Conservation (phyloP, 2,329 filamentous ascomycete genomes). For the Aspergillus udagawae region DNA sequence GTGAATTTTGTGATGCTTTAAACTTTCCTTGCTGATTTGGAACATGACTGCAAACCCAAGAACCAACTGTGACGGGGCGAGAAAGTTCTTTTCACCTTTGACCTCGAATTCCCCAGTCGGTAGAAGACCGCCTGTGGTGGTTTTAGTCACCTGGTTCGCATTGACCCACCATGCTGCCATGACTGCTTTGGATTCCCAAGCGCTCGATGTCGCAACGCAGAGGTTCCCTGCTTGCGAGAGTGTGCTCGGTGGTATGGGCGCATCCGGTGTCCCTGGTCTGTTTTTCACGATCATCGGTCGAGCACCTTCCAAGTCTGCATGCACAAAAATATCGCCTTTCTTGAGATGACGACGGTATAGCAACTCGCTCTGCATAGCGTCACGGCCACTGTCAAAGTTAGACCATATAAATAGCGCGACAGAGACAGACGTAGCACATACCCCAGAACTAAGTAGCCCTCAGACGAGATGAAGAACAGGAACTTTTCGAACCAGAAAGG, state of each 20-base stretch:
- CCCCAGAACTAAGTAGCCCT: constrained; percentile 87
- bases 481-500: constrained; percentile 98
- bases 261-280: constrained; percentile 68
- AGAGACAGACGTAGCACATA: constrained; percentile 18
- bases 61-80: constrained; percentile 81
- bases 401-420: neutral
- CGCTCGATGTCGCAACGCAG: constrained; percentile 77
- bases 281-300: constrained; percentile 89
- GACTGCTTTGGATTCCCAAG: constrained; percentile 94
- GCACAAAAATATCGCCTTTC: constrained; percentile 87
- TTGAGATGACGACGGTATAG: constrained; percentile 83
- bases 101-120: constrained; percentile 75
- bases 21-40: constrained; percentile 82
- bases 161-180: constrained; percentile 97
- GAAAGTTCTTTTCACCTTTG: constrained; percentile 81
- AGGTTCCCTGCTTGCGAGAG: constrained; percentile 84
- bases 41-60: constrained; percentile 87
- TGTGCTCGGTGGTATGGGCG: constrained; percentile 86
- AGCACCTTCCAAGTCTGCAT: constrained; percentile 83
- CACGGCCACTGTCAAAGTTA: constrained; percentile 57
- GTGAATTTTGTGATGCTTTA: constrained; percentile 74
- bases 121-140: constrained; percentile 75
- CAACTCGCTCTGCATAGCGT: constrained; percentile 84
- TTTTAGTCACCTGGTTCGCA: constrained; percentile 86
- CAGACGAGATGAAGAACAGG: constrained; percentile 88